phyloP scores from a whole-genome alignment of 345 rosid genomes.

The Gynandropsis gynandra region DNA sequence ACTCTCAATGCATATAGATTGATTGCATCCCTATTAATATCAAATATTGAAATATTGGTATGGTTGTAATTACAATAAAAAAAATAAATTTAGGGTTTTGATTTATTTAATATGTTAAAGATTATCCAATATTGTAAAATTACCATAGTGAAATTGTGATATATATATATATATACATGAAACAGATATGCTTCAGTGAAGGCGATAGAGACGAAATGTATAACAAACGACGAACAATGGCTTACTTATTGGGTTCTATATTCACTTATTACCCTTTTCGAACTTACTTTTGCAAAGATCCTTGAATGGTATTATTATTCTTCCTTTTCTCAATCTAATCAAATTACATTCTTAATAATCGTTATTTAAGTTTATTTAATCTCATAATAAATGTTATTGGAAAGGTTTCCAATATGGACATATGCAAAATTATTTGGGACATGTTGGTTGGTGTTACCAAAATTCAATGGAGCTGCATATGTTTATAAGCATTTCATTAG shows the following conservation, averaged over 20 bases:
- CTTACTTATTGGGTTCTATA: conserved; percentile 96
- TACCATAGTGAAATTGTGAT: no score
- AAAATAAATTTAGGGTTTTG: no score
- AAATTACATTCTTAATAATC: background rate
- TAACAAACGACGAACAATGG: conserved; percentile 81
- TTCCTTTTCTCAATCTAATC: no score
- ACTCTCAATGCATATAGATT: background rate
- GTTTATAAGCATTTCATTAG: conserved; percentile 77
- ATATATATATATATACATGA: background rate
- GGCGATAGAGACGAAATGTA: conserved; percentile 87
- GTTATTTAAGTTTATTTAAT: no score
- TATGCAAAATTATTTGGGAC: conserved; percentile 64
- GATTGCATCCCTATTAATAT: background rate
- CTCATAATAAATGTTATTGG: no score
- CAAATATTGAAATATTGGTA: no score
- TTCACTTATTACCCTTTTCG: conserved; percentile 74
- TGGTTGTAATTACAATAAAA: no score
- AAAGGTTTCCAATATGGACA: conserved; percentile 95
- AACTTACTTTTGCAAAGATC: conserved; percentile 72
- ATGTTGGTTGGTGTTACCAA: conserved; percentile 90
- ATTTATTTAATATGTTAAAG: no score
- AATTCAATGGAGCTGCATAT: conserved; percentile 90
- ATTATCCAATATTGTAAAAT: no score
- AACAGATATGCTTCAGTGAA: conserved; percentile 81
- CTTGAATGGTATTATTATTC: conserved; percentile 80